phyloP scores from a whole-genome alignment of 2,329 filamentous ascomycete species.

The Claviceps sp. region DNA sequence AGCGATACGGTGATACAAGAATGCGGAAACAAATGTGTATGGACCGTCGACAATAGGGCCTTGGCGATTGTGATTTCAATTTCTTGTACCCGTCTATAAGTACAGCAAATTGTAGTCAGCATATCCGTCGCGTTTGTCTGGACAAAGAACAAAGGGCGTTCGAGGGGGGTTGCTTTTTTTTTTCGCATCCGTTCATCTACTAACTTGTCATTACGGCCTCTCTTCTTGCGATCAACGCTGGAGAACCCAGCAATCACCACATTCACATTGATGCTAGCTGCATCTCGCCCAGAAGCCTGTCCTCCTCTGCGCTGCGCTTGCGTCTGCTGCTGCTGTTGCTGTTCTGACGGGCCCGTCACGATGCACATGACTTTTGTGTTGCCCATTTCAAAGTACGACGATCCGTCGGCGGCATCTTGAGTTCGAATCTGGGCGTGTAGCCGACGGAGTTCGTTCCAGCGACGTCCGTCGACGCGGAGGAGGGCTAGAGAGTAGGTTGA shows the following conservation, averaged over 20 bases:
- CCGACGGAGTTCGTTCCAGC: conserved; percentile 93
- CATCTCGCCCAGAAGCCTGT: conserved; percentile 32
- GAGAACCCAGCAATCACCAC: conserved; percentile 81
- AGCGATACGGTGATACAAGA: conserved; percentile 71
- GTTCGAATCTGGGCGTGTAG: conserved; percentile 83
- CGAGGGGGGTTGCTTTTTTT: not conserved
- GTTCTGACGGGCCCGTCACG: conserved; percentile 71
- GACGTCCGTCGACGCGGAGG: conserved; percentile 66
- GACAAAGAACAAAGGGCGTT: too few species aligned
- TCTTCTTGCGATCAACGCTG: conserved; percentile 69
- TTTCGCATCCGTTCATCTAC: conserved; percentile 12
- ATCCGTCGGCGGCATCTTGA: conserved; percentile 84
- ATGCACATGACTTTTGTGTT: conserved; percentile 96
- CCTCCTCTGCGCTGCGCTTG: conserved; percentile 22
- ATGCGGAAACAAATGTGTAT: conserved; percentile 82
- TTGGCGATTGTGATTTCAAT: conserved; percentile 67
- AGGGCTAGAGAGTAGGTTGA: conserved; percentile 82
- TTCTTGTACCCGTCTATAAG: conserved; percentile 58
- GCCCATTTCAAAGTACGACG: conserved; percentile 88
- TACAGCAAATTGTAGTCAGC: not conserved
- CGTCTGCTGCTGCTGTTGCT: conserved; percentile 49
- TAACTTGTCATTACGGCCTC: conserved; percentile 65
- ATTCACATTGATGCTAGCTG: conserved; percentile 57
- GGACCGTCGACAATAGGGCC: conserved; percentile 63
- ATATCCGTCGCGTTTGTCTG: not conserved